Evolutionary conservation across 768 basidiomycete species (phyloP).

Genomic region (Pleurotus tuoliensis): DNA sequence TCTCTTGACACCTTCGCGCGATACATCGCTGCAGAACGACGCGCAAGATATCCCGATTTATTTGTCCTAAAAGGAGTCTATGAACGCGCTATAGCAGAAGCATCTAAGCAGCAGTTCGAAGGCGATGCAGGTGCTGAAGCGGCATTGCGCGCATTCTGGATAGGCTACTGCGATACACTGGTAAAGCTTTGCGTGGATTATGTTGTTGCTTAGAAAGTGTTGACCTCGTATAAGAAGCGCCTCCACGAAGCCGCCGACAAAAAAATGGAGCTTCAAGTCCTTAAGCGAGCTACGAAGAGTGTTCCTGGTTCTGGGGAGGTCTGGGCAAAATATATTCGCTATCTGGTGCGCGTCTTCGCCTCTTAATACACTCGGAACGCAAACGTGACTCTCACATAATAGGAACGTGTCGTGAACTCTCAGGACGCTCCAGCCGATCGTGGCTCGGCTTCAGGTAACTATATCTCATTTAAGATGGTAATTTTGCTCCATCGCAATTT

Average conservation of each 20-base stretch:
- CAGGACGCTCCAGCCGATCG: conserved; percentile 25
- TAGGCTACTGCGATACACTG: conserved; percentile 64
- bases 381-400: conserved; percentile 6
- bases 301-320: conserved; percentile 74
- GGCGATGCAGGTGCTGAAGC: conserved; percentile 57
- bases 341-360: conserved; percentile 42
- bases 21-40: conserved; percentile 62
- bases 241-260: conserved; percentile 36
- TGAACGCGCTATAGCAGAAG: conserved; percentile 75
- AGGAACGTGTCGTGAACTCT: conserved; percentile 42
- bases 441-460: conserved; percentile 26
- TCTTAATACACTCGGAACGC: neutral
- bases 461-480: conserved; percentile 11
- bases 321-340: conserved; percentile 75
- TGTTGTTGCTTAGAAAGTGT: neutral
- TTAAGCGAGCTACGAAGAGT: conserved; percentile 63
- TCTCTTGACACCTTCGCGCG: conserved; percentile 60
- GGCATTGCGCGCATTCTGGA: conserved; percentile 65
- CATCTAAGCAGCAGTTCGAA: conserved; percentile 52
- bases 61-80: conserved; percentile 56
- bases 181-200: conserved; percentile 28
- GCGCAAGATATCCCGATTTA: conserved; percentile 53
- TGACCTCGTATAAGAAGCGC: conserved; percentile 30
- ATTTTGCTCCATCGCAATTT: neutral
- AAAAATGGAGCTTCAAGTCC: conserved; percentile 36